These are phyloP conservation scores for Trypanosoma rangeli DNA, from an alignment of 208 protist genomes.

Conservation along the genomic window DNA sequence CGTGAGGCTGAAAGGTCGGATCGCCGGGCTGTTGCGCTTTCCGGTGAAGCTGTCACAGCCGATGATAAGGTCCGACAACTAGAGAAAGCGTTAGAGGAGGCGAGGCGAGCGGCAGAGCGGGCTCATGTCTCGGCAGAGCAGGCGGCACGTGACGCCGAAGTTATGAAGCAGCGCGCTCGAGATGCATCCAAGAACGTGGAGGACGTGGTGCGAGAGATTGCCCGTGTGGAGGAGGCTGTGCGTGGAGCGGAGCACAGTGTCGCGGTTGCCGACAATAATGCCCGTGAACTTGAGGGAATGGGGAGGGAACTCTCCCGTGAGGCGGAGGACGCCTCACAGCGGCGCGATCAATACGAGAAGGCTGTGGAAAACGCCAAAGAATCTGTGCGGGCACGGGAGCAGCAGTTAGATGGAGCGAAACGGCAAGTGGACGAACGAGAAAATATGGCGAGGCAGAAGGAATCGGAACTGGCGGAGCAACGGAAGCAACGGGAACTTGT, in stretches of 20 bases:
- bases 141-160: constrained; percentile 65
- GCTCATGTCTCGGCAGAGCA: constrained; percentile 68
- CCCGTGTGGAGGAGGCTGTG: constrained; percentile 79
- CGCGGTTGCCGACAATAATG: constrained; percentile 50
- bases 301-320: constrained; percentile 80
- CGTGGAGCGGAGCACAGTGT: constrained; percentile 73
- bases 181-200: constrained; percentile 71
- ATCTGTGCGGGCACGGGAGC: constrained; percentile 42
- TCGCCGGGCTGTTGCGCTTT: constrained; percentile 54
- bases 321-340: constrained; percentile 76
- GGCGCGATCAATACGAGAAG: constrained; percentile 67
- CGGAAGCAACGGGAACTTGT: constrained; percentile 78
- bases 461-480: constrained; percentile 80
- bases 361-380: constrained; percentile 72
- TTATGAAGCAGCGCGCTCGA: constrained; percentile 60
- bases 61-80: constrained; percentile 90
- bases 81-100: constrained; percentile 84
- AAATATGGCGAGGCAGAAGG: constrained; percentile 61
- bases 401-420: constrained; percentile 65
- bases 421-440: constrained; percentile 73
- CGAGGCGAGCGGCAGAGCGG: constrained; percentile 71
- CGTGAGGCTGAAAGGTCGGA: constrained; percentile 81
- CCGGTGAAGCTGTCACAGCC: constrained; percentile 59
- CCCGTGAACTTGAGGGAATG: constrained; percentile 82
- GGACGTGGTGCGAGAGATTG: constrained; percentile 63